Base-by-base conservation (phyloP, 495 filamentous ascomycete genomes). In the Stereocaulon alpinum region DNA sequence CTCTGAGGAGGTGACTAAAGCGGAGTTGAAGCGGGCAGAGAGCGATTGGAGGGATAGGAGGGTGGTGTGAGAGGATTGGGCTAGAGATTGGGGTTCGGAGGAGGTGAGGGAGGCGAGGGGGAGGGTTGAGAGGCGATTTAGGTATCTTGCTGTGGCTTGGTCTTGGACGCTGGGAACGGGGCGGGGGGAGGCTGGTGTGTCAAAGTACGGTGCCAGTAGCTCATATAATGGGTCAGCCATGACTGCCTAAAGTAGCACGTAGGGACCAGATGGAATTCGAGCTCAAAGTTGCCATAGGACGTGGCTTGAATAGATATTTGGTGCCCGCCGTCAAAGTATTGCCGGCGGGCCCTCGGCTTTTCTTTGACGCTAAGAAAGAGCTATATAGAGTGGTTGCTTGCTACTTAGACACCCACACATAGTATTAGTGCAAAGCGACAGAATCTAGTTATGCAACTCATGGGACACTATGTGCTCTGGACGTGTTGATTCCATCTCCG, bases 21-120 rank as follows among this genome's bases (percentile, higher is more conserved):
- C 75, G 65, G 87, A 86, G 68, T 97, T 86, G n/a, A 93, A 96
- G 61, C 89, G 88, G 61, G 93, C 91, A 32, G 90, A 92, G 53
- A 97, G 80, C 0, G 84, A 80, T 67, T 99, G 93, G 2, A 97
- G 80, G 12, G 90, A 94, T 37, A 93, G 81, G 12, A 88, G 80
- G n/a, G 86, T 82, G 0, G 86, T 87, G 61, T 96, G 89, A 7
- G 85, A 84, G 48, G 87, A 80, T 64, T 96, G 89, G 1, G 84
- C 71, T 45, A 97, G 79, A 0, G 87, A 87, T 58, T 91, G 84
- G 9, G 85, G 85, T 66, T 99, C 94, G 34, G 80, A 81, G 40
- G 81, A 77, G 34, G 80, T 78, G 48, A 97, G 79, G 10, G 88
- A 80, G 29, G 81, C 74, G 12, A 96, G 76, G 1, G 91, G 82